Base-by-base conservation (phyloP, 2,329 filamentous ascomycete species). In the Dactylonectria macrodidyma region DNA sequence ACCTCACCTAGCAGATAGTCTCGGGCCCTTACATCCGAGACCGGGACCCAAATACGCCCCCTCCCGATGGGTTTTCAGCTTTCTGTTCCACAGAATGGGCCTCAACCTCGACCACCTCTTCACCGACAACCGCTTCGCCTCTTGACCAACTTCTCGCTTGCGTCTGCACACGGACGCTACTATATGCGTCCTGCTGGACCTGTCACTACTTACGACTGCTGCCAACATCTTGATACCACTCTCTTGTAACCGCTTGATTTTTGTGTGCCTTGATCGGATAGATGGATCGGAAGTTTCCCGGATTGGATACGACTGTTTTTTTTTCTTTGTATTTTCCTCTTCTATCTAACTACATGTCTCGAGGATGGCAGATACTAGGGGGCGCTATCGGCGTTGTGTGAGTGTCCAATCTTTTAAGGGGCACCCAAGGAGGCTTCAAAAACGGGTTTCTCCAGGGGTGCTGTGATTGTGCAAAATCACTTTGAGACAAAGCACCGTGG, bases 161-260 rank as follows among this genome's bases (percentile, higher is more conserved):
- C 16, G 22, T 54, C 64, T 41, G 19, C 6, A 12, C 48, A 44
- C 12, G 54, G 50, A 67, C 65, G 66, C 62, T 65, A 30, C 16
- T 34, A 30, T 5, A 30, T 30, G 38, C 46, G 67, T 57, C 68
- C 61, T 55, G 51, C 60, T 52, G 57, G 62, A 66, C 62, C 67
- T 56, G 65, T 55, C 58, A 62, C 71, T 66, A 72, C 44, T 69
- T 54, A 68, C 67, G 64, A 75, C 71, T 62, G 62, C 64, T 62
- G 48, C 55, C 64, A 56, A 59, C 57, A 54, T 62, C 67, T 70
- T 74, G 73, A 75, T 75, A 75, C 73, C 73, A 75, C 70, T 73
- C 73, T 59, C 71, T 69, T 66, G 65, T 66, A 67, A 68, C 66
- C 63, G 61, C 63, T 33, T 61, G 50, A 56, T 50, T 64, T 66